phyloP scores from a whole-genome alignment of 75 land plant genomes.

The Pseudotsuga menziesii region DNA sequence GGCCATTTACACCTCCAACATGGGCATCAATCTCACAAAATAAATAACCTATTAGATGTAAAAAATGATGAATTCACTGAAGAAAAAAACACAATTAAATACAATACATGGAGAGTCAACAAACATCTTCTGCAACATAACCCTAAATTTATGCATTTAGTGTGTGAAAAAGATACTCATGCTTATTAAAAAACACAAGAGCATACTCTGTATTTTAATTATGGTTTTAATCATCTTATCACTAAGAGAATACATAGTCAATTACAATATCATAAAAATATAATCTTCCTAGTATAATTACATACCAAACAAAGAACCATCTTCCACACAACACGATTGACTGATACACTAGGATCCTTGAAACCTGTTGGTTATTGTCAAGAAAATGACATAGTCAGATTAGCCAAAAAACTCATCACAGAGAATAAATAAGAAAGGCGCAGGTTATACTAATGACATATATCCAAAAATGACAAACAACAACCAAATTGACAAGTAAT shows the following conservation, averaged over 20 bases:
- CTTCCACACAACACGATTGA: conserved; percentile 4
- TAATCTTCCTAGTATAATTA: too few species aligned
- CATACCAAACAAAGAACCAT: conserved; percentile 32
- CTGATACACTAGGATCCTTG: too few species aligned
- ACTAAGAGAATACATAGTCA: too few species aligned
- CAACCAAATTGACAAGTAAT: neutral
- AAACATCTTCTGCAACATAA: neutral
- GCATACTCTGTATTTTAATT: neutral
- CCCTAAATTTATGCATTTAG: conserved; percentile 31
- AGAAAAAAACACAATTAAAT: neutral
- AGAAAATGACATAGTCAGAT: too few species aligned
- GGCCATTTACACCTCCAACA: conserved; percentile 69
- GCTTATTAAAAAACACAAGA: conserved; percentile 7
- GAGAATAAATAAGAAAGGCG: neutral
- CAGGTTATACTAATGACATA: neutral
- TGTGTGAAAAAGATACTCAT: conserved; percentile 73
- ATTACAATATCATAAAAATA: conserved; percentile 40
- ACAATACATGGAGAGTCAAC: neutral
- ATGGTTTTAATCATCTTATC: too few species aligned
- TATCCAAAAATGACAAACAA: neutral
- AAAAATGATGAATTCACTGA: neutral
- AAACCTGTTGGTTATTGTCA: too few species aligned
- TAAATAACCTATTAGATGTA: neutral
- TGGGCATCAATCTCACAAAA: conserved; percentile 82
- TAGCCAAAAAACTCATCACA: neutral